Conservation (phyloP, 208 protist genomes). For the Leptomonas seymouri region DNA sequence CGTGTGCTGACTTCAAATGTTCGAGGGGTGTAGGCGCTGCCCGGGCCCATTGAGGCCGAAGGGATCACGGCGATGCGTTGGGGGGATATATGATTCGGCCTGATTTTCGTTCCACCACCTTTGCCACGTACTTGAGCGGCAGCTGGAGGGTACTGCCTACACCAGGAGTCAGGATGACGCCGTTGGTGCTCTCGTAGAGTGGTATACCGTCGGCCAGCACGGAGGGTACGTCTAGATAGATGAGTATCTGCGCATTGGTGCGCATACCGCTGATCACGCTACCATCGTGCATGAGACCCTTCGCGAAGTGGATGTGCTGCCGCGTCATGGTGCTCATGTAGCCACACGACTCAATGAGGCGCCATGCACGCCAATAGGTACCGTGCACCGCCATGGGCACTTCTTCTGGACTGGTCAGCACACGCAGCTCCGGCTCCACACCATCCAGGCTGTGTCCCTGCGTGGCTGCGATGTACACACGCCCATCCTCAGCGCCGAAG, state of each 20-base stretch:
- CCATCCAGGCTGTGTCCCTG: conserved; percentile 84
- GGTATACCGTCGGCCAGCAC: conserved; percentile 65
- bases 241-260: conserved; percentile 50
- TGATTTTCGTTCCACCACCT: conserved; percentile 53
- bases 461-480: conserved; percentile 73
- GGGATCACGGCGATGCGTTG: not conserved
- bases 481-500: conserved; percentile 37
- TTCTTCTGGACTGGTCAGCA: conserved; percentile 44
- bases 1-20: no score
- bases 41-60: no score
- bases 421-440: conserved; percentile 55
- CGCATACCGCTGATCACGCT: conserved; percentile 91
- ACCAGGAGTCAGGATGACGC: conserved; percentile 87
- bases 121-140: conserved; percentile 73
- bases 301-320: conserved; percentile 92
- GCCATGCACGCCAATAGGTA: conserved; percentile 71
- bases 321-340: conserved; percentile 84
- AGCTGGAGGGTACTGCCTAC: conserved; percentile 56
- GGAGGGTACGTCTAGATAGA: conserved; percentile 79
- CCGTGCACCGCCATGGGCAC: conserved; percentile 73
- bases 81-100: conserved; percentile 29
- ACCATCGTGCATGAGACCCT: conserved; percentile 46
- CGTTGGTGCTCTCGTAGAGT: conserved; percentile 82
- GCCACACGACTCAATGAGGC: conserved; percentile 60
- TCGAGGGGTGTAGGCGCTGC: no score